Conservation (phyloP, 164 flowering plant species). For the Vitis rupestris region DNA sequence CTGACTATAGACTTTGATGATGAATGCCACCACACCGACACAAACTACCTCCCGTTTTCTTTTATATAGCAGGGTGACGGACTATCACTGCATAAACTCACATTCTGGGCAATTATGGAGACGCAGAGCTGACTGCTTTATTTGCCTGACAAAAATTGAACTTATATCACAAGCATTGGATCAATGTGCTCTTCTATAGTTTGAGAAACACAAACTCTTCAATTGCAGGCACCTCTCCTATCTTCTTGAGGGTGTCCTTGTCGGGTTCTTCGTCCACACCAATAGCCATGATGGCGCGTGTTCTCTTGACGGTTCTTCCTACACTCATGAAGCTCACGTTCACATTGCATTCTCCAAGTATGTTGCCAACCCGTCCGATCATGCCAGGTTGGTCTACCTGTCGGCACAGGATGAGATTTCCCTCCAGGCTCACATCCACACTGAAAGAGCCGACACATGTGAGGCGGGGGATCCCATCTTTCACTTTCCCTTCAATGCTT, state of each 20-base stretch:
- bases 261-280: conserved; percentile 36
- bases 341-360: conserved; percentile 41
- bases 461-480: conserved; percentile 38
- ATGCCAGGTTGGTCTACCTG: conserved; percentile 55
- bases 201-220: conserved; percentile 57
- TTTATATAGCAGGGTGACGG: no score
- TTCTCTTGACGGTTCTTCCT: conserved; percentile 39
- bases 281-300: conserved; percentile 51
- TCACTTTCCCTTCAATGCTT: conserved; percentile 43
- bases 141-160: no score
- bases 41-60: no score
- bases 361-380: conserved; percentile 55
- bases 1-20: no score
- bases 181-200: conserved; percentile 8
- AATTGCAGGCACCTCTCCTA: conserved; percentile 36
- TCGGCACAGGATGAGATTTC: conserved; percentile 41
- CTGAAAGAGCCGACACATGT: conserved; percentile 37
- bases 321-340: conserved; percentile 52
- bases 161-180: no score
- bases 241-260: conserved; percentile 26
- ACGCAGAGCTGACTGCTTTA: no score
- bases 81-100: no score
- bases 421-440: conserved; percentile 50
- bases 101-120: no score
- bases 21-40: no score